A percentile compares a stretch with the other conserved stretches of the same genome.
phyloP scores from a whole-genome alignment of 345 rosid genomes.

The Lepidium africanum region DNA sequence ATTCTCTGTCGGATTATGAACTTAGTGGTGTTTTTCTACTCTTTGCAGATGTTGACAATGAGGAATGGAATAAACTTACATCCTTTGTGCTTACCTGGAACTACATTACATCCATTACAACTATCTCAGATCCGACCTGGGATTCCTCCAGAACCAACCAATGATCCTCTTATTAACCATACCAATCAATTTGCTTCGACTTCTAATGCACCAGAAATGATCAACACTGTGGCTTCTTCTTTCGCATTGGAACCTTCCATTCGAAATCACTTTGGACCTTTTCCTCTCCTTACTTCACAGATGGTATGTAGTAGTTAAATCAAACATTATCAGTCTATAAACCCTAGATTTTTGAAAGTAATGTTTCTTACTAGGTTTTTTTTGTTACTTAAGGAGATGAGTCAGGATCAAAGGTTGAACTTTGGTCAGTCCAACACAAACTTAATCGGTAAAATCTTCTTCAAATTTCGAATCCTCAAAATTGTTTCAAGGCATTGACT shows the following conservation, averaged over 20 bases:
- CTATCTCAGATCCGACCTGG: slow-evolving; percentile 22
- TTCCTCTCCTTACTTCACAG: slow-evolving; percentile 32
- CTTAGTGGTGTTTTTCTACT: background rate
- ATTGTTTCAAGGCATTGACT: background rate
- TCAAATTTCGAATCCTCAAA: background rate
- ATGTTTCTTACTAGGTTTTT: background rate
- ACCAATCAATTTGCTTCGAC: slow-evolving; percentile 33
- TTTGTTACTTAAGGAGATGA: slow-evolving; percentile 35
- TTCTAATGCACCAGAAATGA: slow-evolving; percentile 32
- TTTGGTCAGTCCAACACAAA: slow-evolving; percentile 28
- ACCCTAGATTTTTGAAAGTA: background rate
- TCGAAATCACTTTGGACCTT: slow-evolving; percentile 44
- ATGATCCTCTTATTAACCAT: slow-evolving; percentile 26
- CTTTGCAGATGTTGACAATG: slow-evolving; percentile 65
- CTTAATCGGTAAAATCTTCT: slow-evolving; percentile 33
- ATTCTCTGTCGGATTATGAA: background rate
- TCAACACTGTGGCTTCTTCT: slow-evolving; percentile 30
- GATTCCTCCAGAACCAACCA: slow-evolving; percentile 31
- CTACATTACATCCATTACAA: slow-evolving; percentile 43
- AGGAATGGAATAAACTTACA: slow-evolving; percentile 68
- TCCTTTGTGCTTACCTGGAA: slow-evolving; percentile 58
- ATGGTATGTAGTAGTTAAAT: slow-evolving; percentile 32
- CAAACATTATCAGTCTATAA: background rate
- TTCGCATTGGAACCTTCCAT: slow-evolving; percentile 52
- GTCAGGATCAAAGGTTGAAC: slow-evolving; percentile 41